These are phyloP conservation scores for Cercospora berteroae DNA, from an alignment of 2,329 filamentous ascomycete species.

Conservation along the genomic window DNA sequence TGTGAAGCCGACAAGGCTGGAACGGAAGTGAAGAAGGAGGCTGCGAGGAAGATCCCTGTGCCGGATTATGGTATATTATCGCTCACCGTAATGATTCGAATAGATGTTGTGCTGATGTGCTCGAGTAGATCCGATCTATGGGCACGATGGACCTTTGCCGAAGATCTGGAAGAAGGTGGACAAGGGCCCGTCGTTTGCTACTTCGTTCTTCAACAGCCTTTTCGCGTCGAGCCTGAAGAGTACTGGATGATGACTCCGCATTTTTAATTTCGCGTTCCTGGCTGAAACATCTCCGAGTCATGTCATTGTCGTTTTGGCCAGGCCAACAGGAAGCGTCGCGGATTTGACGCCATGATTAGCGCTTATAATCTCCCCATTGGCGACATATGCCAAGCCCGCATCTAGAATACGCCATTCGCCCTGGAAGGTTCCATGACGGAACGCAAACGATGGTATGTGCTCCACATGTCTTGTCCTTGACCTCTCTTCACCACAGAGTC, in stretches of 20 bases:
- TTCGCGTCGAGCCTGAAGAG: not conserved
- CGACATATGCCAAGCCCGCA: no score
- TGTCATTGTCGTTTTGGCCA: no score
- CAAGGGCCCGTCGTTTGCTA: not conserved
- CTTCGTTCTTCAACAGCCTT: not conserved
- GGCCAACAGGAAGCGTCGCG: no score
- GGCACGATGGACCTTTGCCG: constrained; percentile 9
- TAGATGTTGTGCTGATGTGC: not conserved
- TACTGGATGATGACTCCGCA: not conserved
- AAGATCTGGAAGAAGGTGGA: constrained; percentile 9
- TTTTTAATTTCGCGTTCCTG: no score
- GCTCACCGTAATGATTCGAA: not conserved
- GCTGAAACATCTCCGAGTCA: no score
- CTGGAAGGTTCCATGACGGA: no score
- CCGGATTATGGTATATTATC: constrained; percentile 13
- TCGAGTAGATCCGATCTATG: constrained; percentile 18
- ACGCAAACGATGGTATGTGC: no score
- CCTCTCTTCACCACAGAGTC: no score
- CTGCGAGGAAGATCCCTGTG: constrained; percentile 9
- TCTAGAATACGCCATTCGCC: no score
- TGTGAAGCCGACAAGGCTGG: constrained; percentile 26
- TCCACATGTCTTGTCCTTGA: no score
- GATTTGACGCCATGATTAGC: no score
- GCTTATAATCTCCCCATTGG: no score
- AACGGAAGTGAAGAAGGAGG: constrained; percentile 20